These are phyloP conservation scores for Aspergillus ellipticus DNA, from an alignment of 495 filamentous ascomycete genomes.

Conservation along the genomic window DNA sequence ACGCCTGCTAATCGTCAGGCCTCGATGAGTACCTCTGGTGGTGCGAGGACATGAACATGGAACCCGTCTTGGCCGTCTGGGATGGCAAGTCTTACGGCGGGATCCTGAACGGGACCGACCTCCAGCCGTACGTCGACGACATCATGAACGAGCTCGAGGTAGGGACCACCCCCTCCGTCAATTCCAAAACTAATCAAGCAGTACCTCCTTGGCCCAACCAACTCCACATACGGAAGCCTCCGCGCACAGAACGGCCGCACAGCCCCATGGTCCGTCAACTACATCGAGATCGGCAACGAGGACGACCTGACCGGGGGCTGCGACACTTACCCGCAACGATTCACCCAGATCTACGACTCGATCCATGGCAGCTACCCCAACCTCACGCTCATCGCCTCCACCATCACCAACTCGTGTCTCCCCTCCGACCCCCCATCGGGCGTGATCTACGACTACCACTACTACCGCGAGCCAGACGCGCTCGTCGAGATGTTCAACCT, in stretches of 20 bases:
- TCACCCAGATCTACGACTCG: conserved; percentile 40
- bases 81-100: conserved; percentile 57
- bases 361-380: conserved; percentile 45
- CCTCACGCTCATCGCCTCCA: conserved; percentile 40
- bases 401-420: conserved; percentile 30
- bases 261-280: conserved; percentile 44
- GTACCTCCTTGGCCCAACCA: conserved; percentile 27
- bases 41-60: conserved; percentile 59
- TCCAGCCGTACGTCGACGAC: conserved; percentile 46
- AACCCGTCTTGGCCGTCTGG: conserved; percentile 56
- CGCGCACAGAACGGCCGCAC: conserved; percentile 42
- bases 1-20: conserved; percentile 5
- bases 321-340: conserved; percentile 43
- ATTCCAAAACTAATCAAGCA: conserved; percentile 6
- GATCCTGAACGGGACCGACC: conserved; percentile 31
- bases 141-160: conserved; percentile 63
- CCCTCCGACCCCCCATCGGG: conserved; percentile 26
- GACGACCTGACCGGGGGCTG: conserved; percentile 45
- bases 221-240: conserved; percentile 36
- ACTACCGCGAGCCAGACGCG: conserved; percentile 48
- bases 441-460: conserved; percentile 45
- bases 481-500: conserved; percentile 52
- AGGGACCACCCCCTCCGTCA: background rate
- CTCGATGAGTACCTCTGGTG: conserved; percentile 62
- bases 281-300: conserved; percentile 55